Conservation (phyloP, 495 filamentous ascomycete species). For the Trichoderma gamsii region DNA sequence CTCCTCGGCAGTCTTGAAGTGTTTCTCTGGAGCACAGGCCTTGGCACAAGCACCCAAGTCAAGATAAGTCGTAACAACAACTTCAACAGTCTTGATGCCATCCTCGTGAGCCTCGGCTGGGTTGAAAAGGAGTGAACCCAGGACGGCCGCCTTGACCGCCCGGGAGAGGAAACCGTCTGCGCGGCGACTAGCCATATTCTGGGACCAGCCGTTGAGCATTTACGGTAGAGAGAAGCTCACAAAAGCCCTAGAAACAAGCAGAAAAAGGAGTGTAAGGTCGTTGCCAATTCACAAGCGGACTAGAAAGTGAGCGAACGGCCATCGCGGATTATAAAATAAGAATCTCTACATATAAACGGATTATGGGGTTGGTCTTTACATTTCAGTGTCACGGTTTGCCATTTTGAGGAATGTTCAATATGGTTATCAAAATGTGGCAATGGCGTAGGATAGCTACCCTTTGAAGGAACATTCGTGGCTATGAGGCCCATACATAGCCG, state of each 20-base stretch:
- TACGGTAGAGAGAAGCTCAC: not conserved
- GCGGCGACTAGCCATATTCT: not conserved
- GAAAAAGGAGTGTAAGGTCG: not conserved
- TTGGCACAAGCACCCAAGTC: not conserved
- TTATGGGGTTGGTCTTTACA: not conserved
- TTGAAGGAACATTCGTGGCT: not conserved
- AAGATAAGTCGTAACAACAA: constrained; percentile 14
- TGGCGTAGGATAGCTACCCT: not conserved
- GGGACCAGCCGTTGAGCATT: not conserved
- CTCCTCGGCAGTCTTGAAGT: not conserved
- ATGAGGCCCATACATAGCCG: not conserved
- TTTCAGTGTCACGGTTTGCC: not conserved
- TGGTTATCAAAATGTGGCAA: not conserved
- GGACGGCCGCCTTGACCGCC: not conserved
- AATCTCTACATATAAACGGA: not conserved
- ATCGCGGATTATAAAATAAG: not conserved
- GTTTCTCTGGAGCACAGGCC: not conserved
- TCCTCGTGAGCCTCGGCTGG: not conserved
- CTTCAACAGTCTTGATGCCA: constrained; percentile 1
- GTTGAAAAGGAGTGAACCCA: not conserved
- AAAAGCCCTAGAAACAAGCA: not conserved
- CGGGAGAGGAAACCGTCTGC: not conserved
- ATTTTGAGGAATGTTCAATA: not conserved
- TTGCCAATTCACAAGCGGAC: not conserved
- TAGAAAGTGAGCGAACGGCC: not conserved